phyloP scores from a whole-genome alignment of 179 eudicot species.

The Gypsophila paniculata region DNA sequence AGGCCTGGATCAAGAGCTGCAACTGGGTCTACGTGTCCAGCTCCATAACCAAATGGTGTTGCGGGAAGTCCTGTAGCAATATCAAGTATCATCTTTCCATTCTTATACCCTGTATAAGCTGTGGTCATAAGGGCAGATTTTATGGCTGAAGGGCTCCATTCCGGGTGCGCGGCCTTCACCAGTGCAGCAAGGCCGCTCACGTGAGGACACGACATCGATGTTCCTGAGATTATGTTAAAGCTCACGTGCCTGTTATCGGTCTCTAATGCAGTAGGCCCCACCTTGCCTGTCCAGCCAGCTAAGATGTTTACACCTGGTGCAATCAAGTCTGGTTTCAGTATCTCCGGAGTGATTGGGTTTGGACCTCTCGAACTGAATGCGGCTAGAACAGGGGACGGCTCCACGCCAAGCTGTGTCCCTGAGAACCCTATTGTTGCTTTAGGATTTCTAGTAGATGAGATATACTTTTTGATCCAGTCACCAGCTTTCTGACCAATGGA shows the following conservation, averaged over 20 bases:
- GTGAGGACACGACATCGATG: constrained; percentile 92
- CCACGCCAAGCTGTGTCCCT: constrained; percentile 55
- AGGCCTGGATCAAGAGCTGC: constrained; percentile 81
- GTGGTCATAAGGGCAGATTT: constrained; percentile 89
- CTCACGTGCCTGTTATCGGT: constrained; percentile 52
- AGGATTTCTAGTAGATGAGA: constrained; percentile 36
- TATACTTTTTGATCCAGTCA: constrained; percentile 59
- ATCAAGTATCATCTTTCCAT: constrained; percentile 47
- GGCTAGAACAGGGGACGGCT: constrained; percentile 81
- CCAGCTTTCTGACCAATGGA: constrained; percentile 56
- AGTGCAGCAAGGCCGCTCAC: constrained; percentile 81
- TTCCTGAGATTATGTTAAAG: constrained; percentile 83
- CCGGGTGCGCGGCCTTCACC: constrained; percentile 60
- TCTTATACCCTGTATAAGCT: constrained; percentile 53
- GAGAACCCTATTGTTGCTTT: constrained; percentile 44
- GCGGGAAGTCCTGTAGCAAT: constrained; percentile 58
- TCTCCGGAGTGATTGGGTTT: constrained; percentile 61
- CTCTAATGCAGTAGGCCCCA: constrained; percentile 50
- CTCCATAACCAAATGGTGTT: constrained; percentile 66
- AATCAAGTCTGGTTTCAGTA: constrained; percentile 75
- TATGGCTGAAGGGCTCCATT: constrained; percentile 82
- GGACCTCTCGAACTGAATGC: constrained; percentile 85
- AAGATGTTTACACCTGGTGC: constrained; percentile 91
- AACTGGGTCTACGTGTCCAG: constrained; percentile 73
- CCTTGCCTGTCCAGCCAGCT: constrained; percentile 72